Evolutionary conservation across 2,329 filamentous ascomycete genomes (phyloP), one percentile per base, ranked within the genome.

Genomic region (Calonectria montana): DNA sequence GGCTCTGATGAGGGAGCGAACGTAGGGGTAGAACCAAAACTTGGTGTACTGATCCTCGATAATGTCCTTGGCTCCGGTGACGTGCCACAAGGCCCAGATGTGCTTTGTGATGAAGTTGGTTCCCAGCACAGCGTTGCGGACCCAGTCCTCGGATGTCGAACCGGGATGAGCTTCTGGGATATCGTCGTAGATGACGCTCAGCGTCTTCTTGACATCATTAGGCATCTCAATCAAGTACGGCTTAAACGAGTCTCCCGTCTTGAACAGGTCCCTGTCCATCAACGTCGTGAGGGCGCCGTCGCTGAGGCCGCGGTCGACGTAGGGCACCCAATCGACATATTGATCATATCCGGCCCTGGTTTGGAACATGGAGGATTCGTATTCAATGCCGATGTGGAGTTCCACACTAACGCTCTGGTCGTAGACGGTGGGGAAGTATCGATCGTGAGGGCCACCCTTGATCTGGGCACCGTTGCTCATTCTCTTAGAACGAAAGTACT

Each of bases 311-410:
- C 15, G 16, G 27, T 29, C 73, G 48, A 79, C 79, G 70, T 82
- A 85, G 45, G 79, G 74, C 39, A 83, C 70, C 76, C 81, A 82
- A 63, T 79, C 79, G 31, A 84, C 76, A 68, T 78, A 85, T 6
- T 76, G 73, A 47, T 82, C 78, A 73, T 84, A 83, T 21, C 79
- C 82, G 12, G 81, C 81, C 72, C 80, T 81, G 45, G 83, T 83
- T 70, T 86, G 84, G 74, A 85, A 86, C 39, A 86, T 74, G 47
- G 79, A 69, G 21, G 83, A 83, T 68, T 85, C 82, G 74, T 85
- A 85, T 69, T 86, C 84, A 67, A 86, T 79, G 39, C 80, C 79
- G 15, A 85, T 78, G 74, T 85, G 83, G 55, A 80, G 81, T 55
- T 83, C 82, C 6, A 77, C 77, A 37, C 72, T 48, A n/a, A 65